These are phyloP conservation scores for Pachysolen tannophilus DNA, from an alignment of 805 yeast genomes.

Conservation along the genomic window DNA sequence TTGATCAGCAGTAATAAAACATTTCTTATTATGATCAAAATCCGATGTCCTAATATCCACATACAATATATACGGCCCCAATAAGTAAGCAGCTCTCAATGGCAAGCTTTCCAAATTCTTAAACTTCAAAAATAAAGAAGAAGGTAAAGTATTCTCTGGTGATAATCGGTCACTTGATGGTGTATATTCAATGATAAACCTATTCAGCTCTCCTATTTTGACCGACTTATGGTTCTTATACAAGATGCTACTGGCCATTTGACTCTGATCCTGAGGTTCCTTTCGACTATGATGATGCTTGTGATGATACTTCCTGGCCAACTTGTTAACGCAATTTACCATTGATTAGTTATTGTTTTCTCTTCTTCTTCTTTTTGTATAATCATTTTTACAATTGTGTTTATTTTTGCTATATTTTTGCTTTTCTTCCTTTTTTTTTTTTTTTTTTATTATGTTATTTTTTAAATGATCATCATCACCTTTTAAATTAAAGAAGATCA, in stretches of 20 bases:
- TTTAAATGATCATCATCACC: no score
- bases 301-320: slow-evolving; percentile 1
- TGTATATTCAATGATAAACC: slow-evolving; percentile 44
- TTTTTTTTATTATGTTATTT: background rate
- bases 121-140: slow-evolving; percentile 44
- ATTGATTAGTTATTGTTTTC: no score
- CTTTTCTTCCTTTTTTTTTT: background rate
- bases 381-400: no score
- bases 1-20: slow-evolving; percentile 69
- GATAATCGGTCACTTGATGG: slow-evolving; percentile 17
- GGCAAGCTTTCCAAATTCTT: slow-evolving; percentile 68
- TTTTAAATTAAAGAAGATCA: no score
- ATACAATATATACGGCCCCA: slow-evolving; percentile 85
- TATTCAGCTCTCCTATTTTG: slow-evolving; percentile 51
- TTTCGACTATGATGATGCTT: background rate
- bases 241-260: slow-evolving; percentile 7
- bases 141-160: slow-evolving; percentile 4
- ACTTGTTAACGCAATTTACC: background rate
- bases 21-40: slow-evolving; percentile 43
- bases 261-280: background rate
- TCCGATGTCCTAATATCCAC: slow-evolving; percentile 70
- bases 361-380: no score
- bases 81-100: slow-evolving; percentile 72
- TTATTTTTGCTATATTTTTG: background rate
- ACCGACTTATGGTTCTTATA: slow-evolving; percentile 22